These are phyloP conservation scores for Chamaecyparis obtusa DNA, from an alignment of 75 land plant species.

Conservation along the genomic window DNA sequence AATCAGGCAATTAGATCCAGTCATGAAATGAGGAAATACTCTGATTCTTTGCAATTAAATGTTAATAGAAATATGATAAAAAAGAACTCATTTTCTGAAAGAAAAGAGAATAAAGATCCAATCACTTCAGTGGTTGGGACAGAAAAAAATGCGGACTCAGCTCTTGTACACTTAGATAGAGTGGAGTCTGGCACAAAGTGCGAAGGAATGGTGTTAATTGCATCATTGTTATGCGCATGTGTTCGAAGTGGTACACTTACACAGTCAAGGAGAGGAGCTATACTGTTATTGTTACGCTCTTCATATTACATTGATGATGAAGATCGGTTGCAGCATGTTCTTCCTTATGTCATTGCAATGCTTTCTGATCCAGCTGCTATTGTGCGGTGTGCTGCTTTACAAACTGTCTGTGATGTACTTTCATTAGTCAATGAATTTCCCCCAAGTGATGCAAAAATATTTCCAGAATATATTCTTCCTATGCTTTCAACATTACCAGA, in stretches of 20 bases:
- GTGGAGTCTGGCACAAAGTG: not conserved
- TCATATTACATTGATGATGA: slow-evolving; percentile 89
- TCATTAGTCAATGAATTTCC: slow-evolving; percentile 83
- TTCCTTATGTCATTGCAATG: slow-evolving; percentile 92
- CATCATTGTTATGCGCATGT: slow-evolving; percentile 91
- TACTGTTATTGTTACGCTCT: slow-evolving; percentile 63
- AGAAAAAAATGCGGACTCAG: slow-evolving; percentile 10
- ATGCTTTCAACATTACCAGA: slow-evolving; percentile 98
- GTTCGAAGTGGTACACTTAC: slow-evolving; percentile 91
- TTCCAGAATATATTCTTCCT: slow-evolving; percentile 98
- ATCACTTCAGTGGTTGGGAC: not conserved
- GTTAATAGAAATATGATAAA: slow-evolving; percentile 3
- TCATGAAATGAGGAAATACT: not conserved
- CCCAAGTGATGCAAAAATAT: slow-evolving; percentile 97
- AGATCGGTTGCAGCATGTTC: slow-evolving; percentile 85
- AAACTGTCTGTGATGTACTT: slow-evolving; percentile 79
- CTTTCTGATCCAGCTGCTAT: slow-evolving; percentile 93
- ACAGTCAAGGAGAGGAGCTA: slow-evolving; percentile 73
- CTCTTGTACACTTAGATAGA: not conserved
- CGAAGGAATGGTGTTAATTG: slow-evolving; percentile 90
- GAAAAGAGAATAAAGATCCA: slow-evolving; percentile 10
- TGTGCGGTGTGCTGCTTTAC: slow-evolving; percentile 97
- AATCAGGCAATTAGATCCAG: not conserved
- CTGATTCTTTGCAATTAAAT: not conserved
- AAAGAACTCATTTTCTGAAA: not conserved